Base-by-base conservation (phyloP, 768 basidiomycete species). In the Lactifluus echinatus region DNA sequence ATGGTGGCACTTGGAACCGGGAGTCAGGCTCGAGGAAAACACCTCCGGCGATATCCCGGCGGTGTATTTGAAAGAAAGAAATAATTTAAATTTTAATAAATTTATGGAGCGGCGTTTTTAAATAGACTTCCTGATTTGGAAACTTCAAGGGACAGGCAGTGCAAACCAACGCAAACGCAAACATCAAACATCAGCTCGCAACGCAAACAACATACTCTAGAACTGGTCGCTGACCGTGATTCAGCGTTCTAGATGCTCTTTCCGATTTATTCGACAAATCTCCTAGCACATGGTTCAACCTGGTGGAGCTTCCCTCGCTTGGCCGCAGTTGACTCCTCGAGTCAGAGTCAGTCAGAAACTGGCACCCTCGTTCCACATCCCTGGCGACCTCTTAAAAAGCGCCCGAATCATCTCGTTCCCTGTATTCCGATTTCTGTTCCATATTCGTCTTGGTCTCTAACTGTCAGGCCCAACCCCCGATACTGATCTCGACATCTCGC, bases 201-300 rank as follows among this genome's bases (percentile, higher is more conserved):
- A 53, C 45, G 7, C 2, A 15, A 2, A 19, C 8, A n/a, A n/a
- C 17, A 10, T n/a, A 7, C 31, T 31, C 31, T 31, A 10, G 31
- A 4, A 5, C 31, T 31, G 31, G 31, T n/a, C n/a, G n/a, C n/a
- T n/a, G 21, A 10, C 4, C 15, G n/a, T 37, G 34, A 34, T 34
- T 12, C 34, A 34, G 34, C 37, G 57, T 53, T 58, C 57, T 58
- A 58, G 57, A 58, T 58, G 19, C 15, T 34, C 4, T 28, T 17
- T 8, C 23, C 3, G 2, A 7, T 21, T 19, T 40, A 19, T 11
- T 40, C 12, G 39, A 40, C n/a, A 8, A 19, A 19, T 37, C 12
- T 39, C 52, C 31, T 47, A 43, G 28, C 53, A 47, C 53, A 47
- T 45, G 45, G 54, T 40, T n/a, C 34, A 50, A 34, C 40, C 40